Evolutionary conservation across 1,284 basidiomycete species (phyloP).

Genomic region (Cronartium quercuum): DNA sequence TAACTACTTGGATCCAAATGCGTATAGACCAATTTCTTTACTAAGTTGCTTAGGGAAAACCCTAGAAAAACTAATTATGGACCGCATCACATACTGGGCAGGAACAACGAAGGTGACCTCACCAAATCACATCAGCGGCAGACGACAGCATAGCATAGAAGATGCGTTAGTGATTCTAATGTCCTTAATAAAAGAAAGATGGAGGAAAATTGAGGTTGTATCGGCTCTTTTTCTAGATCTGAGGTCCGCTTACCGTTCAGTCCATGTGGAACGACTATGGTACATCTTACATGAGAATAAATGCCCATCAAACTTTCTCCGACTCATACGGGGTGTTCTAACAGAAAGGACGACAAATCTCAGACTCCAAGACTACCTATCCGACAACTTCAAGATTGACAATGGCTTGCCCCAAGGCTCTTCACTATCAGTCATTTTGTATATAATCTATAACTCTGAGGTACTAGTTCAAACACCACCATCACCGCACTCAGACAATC

Average conservation of each 20-base stretch:
- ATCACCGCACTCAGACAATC: not conserved
- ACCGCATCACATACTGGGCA: slow-evolving; percentile 8
- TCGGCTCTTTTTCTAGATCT: slow-evolving; percentile 18
- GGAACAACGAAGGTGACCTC: not conserved
- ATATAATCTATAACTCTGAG: slow-evolving; percentile 17
- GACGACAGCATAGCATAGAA: not conserved
- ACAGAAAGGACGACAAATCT: not conserved
- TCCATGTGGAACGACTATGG: not conserved
- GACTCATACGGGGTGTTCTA: not conserved
- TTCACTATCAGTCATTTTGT: slow-evolving; percentile 5
- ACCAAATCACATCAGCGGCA: slow-evolving; percentile 8
- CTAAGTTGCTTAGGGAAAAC: slow-evolving; percentile 14
- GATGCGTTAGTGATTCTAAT: not conserved
- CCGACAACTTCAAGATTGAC: not conserved
- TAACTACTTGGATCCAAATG: not conserved
- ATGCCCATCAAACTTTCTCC: not conserved
- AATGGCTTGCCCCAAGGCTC: slow-evolving; percentile 31
- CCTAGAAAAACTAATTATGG: slow-evolving; percentile 4
- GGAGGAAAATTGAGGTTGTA: slow-evolving; percentile 12
- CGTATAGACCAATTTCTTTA: slow-evolving; percentile 21
- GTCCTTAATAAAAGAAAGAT: slow-evolving; percentile 11
- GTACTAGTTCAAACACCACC: not conserved
- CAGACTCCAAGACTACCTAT: slow-evolving; percentile 1
- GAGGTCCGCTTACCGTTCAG: slow-evolving; percentile 13
- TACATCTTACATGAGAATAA: not conserved